phyloP scores from a whole-genome alignment of 164 flowering plant species.

The Berberis vulgaris region DNA sequence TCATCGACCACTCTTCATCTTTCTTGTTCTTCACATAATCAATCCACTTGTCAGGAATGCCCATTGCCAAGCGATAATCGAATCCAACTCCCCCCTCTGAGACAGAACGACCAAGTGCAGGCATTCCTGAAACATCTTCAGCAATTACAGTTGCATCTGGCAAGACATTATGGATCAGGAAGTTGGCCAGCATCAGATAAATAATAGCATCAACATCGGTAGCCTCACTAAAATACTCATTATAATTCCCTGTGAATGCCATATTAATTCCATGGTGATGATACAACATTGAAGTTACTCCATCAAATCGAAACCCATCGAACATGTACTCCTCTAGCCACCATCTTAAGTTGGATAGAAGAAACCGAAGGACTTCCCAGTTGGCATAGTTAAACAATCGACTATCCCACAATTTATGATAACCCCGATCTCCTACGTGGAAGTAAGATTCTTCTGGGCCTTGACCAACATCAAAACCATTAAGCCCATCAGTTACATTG shows the following conservation, averaged over 20 bases:
- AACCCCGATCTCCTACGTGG: conserved; percentile 82
- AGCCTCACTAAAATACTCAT: conserved; percentile 82
- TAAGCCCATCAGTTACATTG: conserved; percentile 90
- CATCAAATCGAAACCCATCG: conserved; percentile 98
- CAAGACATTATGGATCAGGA: conserved; percentile 47
- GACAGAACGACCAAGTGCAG: conserved; percentile 73
- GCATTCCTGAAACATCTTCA: conserved; percentile 99
- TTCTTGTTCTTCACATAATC: conserved; percentile 80
- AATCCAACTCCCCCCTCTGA: conserved; percentile 86
- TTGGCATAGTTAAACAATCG: conserved; percentile 86
- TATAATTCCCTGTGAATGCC: conserved; percentile 70
- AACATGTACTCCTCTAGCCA: conserved; percentile 90
- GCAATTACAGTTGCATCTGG: conserved; percentile 89
- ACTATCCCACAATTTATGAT: conserved; percentile 92
- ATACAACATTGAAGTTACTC: conserved; percentile 95
- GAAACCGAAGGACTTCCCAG: conserved; percentile 98
- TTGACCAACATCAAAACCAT: conserved; percentile 96
- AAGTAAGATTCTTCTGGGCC: conserved; percentile 82
- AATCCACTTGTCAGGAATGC: conserved; percentile 95
- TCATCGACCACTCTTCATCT: conserved; percentile 91
- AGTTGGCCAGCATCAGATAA: conserved; percentile 85
- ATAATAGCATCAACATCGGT: conserved; percentile 96
- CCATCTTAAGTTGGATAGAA: conserved; percentile 90
- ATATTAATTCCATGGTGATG: conserved; percentile 90
- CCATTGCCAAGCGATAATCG: conserved; percentile 96